Conservation (phyloP, 2,329 filamentous ascomycete genomes). For the Ambrosiella beaveri region DNA sequence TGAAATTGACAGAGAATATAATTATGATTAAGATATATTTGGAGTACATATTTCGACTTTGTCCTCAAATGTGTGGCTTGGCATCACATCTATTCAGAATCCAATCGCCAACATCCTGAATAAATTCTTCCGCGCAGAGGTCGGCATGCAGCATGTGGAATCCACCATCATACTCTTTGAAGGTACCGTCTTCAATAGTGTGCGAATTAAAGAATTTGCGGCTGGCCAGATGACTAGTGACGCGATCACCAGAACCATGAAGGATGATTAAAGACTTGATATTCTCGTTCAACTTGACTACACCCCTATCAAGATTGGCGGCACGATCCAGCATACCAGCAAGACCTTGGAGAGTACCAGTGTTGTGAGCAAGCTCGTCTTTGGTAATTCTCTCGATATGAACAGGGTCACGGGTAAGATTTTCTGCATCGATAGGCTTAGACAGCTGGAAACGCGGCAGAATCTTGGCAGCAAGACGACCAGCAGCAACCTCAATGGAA, state of each 20-base stretch:
- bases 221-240: conserved; percentile 48
- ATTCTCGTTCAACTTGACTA: conserved; percentile 31
- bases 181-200: conserved; percentile 47
- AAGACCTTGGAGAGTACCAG: conserved; percentile 68
- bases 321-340: conserved; percentile 63
- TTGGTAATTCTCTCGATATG: conserved; percentile 42
- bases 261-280: conserved; percentile 51
- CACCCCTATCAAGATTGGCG: conserved; percentile 38
- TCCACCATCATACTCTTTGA: conserved; percentile 58
- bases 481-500: conserved; percentile 43
- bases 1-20: not conserved
- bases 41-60: too few relatives aligned
- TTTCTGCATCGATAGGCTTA: conserved; percentile 44
- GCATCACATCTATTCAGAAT: conserved; percentile 30
- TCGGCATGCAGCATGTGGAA: conserved; percentile 61
- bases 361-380: conserved; percentile 63
- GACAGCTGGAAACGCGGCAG: conserved; percentile 51
- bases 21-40: too few relatives aligned
- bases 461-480: conserved; percentile 49
- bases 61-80: conserved; percentile 23
- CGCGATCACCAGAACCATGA: conserved; percentile 60
- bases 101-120: conserved; percentile 47
- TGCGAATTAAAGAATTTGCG: conserved; percentile 44
- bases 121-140: conserved; percentile 33
- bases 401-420: conserved; percentile 49